Base-by-base conservation (phyloP, 2,329 filamentous ascomycete species). In the Scopulariopsis brevicaulis region DNA sequence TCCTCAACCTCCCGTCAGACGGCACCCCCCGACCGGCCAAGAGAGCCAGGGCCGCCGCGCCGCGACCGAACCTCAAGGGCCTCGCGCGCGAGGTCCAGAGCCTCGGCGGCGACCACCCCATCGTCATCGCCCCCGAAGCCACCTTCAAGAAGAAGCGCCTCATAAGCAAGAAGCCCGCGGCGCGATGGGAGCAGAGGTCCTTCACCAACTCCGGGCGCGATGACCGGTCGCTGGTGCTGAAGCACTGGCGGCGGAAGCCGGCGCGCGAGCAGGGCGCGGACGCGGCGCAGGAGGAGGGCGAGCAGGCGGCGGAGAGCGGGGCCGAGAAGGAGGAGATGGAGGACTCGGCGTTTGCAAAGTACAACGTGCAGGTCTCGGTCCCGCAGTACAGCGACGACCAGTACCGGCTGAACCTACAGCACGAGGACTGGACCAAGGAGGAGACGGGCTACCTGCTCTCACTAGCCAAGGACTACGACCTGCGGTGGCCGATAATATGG, bases 401-500 rank as follows among this genome's bases (percentile, higher is more conserved):
- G 69, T 99, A 99, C 72, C 81, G 86, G 60, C 78, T 83, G 59
- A 83, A 87, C 61, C 73, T 99, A 55, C 80, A 84, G 64, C 87
- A 79, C 66, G 76, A 83, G 15, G 85, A 93, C 64, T 99, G 94
- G 94, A 86, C 88, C 15, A 90, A 87, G 66, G 87, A 94, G 65
- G 94, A 99, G 73, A 99, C 94, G 10, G 91, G 96, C 68, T 96
- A 96, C 67, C 73, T 99, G 62, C 81, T 97, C 68, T 76, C 82
- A 3, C 69, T 93, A 40, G 89, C 84, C 15, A 80, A 80, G 59
- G 87, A 92, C 53, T 96, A 85, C 67, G 90, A 96, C 67, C 79
- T 96, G 60, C 86, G 94, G 63, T 99, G 94, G 91, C 81, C 93
- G 3, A 71, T 97, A 18, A 89, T 99, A 60, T 90, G 87, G 77